These are phyloP conservation scores for Tulasnella sp. DNA, from an alignment of 768 basidiomycete species.

Conservation along the genomic window DNA sequence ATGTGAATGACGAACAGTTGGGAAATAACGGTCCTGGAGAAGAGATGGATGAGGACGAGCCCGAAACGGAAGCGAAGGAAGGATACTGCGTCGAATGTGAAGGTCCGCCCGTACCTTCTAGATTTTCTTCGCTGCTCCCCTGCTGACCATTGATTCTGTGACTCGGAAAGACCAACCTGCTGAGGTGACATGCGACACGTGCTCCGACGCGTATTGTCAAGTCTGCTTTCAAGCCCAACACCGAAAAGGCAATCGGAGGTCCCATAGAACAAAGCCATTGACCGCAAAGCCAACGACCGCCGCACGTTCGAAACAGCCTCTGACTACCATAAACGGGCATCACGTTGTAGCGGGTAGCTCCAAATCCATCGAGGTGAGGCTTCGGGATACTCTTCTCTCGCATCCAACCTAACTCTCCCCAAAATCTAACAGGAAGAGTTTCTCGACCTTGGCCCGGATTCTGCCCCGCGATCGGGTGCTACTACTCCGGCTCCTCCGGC, in stretches of 20 bases:
- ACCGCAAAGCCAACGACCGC: slow-evolving; percentile 23
- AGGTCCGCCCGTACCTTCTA: slow-evolving; percentile 45
- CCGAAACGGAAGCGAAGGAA: slow-evolving; percentile 27
- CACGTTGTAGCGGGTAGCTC: slow-evolving; percentile 25
- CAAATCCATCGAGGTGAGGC: neutral
- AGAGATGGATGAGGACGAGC: slow-evolving; percentile 27
- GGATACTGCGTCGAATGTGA: slow-evolving; percentile 72
- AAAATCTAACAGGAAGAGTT: slow-evolving; percentile 26
- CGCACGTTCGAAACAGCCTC: neutral
- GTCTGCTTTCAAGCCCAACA: slow-evolving; percentile 85
- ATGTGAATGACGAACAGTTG: neutral
- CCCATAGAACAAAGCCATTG: slow-evolving; percentile 54
- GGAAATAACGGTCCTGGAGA: slow-evolving; percentile 1
- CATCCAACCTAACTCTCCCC: slow-evolving; percentile 26
- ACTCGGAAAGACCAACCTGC: slow-evolving; percentile 69
- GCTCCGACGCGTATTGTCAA: slow-evolving; percentile 70
- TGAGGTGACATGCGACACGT: slow-evolving; percentile 65
- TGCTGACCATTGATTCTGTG: neutral
- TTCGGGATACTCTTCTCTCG: neutral
- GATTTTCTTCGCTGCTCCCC: neutral
- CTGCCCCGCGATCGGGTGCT: neutral
- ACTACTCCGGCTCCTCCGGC: slow-evolving; percentile 16
- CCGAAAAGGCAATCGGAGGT: slow-evolving; percentile 71
- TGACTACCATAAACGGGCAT: slow-evolving; percentile 31
- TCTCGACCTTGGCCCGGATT: neutral